Evolutionary conservation across 2,329 filamentous ascomycete species (phyloP).

Genomic region (Raffaelea ambrosiae): DNA sequence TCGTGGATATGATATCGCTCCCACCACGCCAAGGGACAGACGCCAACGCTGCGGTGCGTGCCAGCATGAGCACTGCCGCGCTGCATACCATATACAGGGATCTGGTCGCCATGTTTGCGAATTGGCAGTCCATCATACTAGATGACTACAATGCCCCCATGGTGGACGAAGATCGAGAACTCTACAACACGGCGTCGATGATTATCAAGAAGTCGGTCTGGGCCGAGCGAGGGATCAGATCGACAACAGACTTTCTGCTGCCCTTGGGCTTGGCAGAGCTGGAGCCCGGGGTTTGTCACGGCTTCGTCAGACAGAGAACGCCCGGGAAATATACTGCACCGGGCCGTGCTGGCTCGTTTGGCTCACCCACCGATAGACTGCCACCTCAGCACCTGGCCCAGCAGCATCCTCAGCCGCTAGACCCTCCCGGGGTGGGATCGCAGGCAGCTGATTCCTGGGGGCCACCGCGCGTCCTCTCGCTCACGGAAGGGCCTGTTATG

Average conservation of each 20-base stretch:
- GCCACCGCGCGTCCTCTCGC: constrained; percentile 14
- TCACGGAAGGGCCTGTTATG: constrained; percentile 17
- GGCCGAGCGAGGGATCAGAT: constrained; percentile 34
- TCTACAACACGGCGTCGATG: constrained; percentile 33
- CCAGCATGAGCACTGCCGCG: not conserved
- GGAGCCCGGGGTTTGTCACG: constrained; percentile 28
- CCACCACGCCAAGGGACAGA: constrained; percentile 13
- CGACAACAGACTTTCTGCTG: constrained; percentile 41
- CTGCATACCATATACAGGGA: constrained; percentile 39
- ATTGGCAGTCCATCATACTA: constrained; percentile 33
- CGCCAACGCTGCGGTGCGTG: constrained; percentile 16
- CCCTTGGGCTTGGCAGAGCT: constrained; percentile 35
- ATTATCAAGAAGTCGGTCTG: constrained; percentile 40
- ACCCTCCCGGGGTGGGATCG: not conserved
- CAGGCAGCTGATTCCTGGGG: not conserved
- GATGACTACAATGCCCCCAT: constrained; percentile 33
- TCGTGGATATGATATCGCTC: constrained; percentile 35
- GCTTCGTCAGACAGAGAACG: constrained; percentile 29
- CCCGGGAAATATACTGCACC: not conserved
- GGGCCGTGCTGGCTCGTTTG: no score
- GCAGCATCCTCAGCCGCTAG: not conserved
- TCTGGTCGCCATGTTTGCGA: constrained; percentile 39
- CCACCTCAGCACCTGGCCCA: not conserved
- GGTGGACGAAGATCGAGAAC: constrained; percentile 34
- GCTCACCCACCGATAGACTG: not conserved